These are phyloP conservation scores for Aspergillus incahuasiensis DNA, from an alignment of 495 filamentous ascomycete species.

Conservation along the genomic window DNA sequence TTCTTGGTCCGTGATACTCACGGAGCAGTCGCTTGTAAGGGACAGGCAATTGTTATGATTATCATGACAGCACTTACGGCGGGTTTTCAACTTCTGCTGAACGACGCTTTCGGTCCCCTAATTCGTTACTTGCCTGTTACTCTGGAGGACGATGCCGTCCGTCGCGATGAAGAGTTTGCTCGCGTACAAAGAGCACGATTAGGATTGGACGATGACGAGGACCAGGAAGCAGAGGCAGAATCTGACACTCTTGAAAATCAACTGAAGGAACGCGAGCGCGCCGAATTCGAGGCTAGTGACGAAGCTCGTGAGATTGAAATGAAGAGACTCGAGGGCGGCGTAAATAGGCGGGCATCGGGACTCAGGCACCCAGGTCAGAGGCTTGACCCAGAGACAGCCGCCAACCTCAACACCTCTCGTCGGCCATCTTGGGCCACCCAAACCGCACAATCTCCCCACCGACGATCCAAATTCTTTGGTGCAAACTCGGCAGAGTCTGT, in stretches of 20 bases:
- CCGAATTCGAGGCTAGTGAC: conserved; percentile 32
- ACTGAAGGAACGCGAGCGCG: conserved; percentile 38
- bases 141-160: conserved; percentile 87
- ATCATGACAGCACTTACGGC: conserved; percentile 63
- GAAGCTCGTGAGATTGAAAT: conserved; percentile 58
- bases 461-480: conserved; percentile 41
- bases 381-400: conserved; percentile 12
- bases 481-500: conserved; percentile 27
- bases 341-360: conserved; percentile 4
- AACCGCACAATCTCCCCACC: conserved; percentile 29
- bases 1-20: conserved; percentile 69
- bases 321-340: conserved; percentile 40
- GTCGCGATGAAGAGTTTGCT: conserved; percentile 83
- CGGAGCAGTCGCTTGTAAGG: conserved; percentile 57
- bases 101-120: conserved; percentile 79
- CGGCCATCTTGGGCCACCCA: conserved; percentile 36
- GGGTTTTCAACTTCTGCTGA: conserved; percentile 79
- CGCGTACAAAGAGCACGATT: conserved; percentile 64
- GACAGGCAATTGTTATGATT: conserved; percentile 89
- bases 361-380: conserved; percentile 17
- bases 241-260: conserved; percentile 41
- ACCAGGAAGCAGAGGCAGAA: conserved; percentile 4
- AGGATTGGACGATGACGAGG: conserved; percentile 29
- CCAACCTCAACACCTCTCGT: conserved; percentile 18
- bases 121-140: conserved; percentile 91